Percentiles rank a stretch among this genome's conserved stretches.
Conservation (phyloP, 345 rosid genomes). For the Trapa bicornis region DNA sequence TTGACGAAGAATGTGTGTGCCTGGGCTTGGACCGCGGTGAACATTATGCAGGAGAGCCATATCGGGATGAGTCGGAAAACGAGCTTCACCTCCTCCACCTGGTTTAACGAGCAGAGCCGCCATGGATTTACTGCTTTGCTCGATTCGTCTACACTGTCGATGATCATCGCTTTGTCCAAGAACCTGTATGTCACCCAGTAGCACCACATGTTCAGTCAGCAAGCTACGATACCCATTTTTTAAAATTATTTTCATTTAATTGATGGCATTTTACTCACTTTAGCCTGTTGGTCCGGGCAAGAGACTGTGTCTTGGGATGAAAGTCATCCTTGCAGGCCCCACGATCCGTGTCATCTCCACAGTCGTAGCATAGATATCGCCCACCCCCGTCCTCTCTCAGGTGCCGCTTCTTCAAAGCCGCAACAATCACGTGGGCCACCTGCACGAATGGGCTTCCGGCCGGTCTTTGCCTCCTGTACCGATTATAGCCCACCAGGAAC, state of each 20-base stretch:
- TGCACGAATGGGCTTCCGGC: constrained; percentile 57
- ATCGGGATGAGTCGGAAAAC: constrained; percentile 59
- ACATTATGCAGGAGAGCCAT: constrained; percentile 73
- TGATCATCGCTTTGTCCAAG: constrained; percentile 67
- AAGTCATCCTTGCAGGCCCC: background rate
- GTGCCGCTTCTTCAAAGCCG: constrained; percentile 51
- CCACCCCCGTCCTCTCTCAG: constrained; percentile 25
- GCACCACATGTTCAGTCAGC: background rate
- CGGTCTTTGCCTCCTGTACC: constrained; percentile 43
- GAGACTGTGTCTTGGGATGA: constrained; percentile 9
- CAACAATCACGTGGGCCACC: constrained; percentile 64
- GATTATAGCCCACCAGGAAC: constrained; percentile 46
- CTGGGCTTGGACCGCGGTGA: constrained; percentile 47
- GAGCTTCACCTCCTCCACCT: constrained; percentile 85
- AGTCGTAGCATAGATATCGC: constrained; percentile 23
- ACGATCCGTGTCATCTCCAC: constrained; percentile 4
- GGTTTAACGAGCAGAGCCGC: constrained; percentile 66
- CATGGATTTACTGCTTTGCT: constrained; percentile 44
- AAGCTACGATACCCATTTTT: too few species aligned
- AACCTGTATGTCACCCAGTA: constrained; percentile 27
- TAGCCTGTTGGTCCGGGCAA: constrained; percentile 44
- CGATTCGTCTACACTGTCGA: constrained; percentile 37
- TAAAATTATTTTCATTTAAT: too few species aligned
- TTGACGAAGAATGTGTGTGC: constrained; percentile 70
- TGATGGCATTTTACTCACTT: constrained; percentile 25